phyloP scores from a whole-genome alignment of 768 basidiomycete genomes.

The Xanthoconium stramineum region DNA sequence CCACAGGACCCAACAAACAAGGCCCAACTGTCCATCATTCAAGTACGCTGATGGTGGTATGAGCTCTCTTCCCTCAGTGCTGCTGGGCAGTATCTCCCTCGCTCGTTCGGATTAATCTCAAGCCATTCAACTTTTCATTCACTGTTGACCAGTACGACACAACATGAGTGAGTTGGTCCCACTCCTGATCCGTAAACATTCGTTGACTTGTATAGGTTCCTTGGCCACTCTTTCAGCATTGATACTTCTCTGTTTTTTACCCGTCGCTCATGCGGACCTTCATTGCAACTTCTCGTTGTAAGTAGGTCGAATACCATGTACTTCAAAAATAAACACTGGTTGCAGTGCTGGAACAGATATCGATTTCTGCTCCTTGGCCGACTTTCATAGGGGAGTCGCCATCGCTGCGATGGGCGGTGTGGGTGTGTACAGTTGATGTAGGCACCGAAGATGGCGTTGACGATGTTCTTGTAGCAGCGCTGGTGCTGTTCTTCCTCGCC shows the following conservation, averaged over 20 bases:
- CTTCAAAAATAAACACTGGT: background rate
- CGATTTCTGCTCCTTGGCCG: slow-evolving; percentile 7
- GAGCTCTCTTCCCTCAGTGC: background rate
- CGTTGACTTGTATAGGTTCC: slow-evolving; percentile 3
- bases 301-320: background rate
- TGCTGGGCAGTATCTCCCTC: slow-evolving; percentile 10
- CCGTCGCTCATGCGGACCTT: slow-evolving; percentile 10
- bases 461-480: background rate
- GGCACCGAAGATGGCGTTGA: background rate
- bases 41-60: slow-evolving; percentile 6
- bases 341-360: background rate
- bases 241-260: slow-evolving; percentile 6
- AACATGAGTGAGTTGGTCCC: slow-evolving; percentile 11
- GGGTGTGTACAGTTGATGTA: slow-evolving; percentile 1
- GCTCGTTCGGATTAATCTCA: slow-evolving; percentile 1
- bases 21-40: slow-evolving; percentile 3
- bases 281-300: slow-evolving; percentile 6
- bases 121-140: background rate
- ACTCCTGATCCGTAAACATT: background rate
- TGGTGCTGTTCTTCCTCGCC: slow-evolving; percentile 1
- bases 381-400: background rate
- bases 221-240: background rate
- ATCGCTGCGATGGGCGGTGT: background rate
- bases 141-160: background rate
- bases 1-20: slow-evolving; percentile 12